Percentiles rank a stretch among this genome's conserved stretches.
phyloP scores from a whole-genome alignment of 2,329 filamentous ascomycete genomes.

The Fulvia fulva region DNA sequence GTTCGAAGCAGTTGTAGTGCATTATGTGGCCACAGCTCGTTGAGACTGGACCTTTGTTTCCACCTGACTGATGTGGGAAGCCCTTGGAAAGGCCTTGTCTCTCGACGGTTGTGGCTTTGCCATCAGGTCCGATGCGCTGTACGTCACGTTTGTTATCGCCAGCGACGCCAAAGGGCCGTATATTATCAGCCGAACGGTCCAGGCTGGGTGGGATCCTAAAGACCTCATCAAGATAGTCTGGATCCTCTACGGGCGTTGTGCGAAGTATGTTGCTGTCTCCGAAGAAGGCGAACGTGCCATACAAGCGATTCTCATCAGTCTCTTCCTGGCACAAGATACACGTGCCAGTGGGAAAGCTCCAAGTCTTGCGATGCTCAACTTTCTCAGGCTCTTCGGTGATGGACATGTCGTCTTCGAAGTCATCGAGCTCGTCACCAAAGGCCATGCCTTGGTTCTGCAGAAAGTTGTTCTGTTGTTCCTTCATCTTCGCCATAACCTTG shows the following conservation, averaged over 20 bases:
- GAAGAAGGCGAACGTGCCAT: constrained; percentile 88
- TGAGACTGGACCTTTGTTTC: constrained; percentile 71
- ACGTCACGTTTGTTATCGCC: constrained; percentile 77
- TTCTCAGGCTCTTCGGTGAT: constrained; percentile 57
- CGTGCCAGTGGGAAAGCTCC: constrained; percentile 88
- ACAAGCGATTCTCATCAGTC: constrained; percentile 80
- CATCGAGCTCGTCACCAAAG: constrained; percentile 76
- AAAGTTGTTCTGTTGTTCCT: constrained; percentile 95
- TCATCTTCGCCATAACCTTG: constrained; percentile 95
- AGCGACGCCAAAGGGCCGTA: constrained; percentile 87
- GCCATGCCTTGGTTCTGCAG: constrained; percentile 84
- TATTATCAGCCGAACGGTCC: constrained; percentile 75
- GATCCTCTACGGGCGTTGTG: constrained; percentile 77
- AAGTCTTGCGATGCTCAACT: constrained; percentile 63
- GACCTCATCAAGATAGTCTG: constrained; percentile 80
- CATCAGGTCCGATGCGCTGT: constrained; percentile 69
- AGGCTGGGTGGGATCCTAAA: constrained; percentile 73
- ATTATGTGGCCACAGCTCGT: constrained; percentile 96
- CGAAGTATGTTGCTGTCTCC: constrained; percentile 81
- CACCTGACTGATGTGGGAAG: constrained; percentile 62
- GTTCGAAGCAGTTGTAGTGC: constrained; percentile 94
- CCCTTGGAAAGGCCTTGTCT: constrained; percentile 84
- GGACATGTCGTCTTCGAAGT: constrained; percentile 63
- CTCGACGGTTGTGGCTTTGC: constrained; percentile 67
- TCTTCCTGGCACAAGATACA: constrained; percentile 98